phyloP scores from a whole-genome alignment of 306 rosid species.

The Chamaecrista fasciculata region DNA sequence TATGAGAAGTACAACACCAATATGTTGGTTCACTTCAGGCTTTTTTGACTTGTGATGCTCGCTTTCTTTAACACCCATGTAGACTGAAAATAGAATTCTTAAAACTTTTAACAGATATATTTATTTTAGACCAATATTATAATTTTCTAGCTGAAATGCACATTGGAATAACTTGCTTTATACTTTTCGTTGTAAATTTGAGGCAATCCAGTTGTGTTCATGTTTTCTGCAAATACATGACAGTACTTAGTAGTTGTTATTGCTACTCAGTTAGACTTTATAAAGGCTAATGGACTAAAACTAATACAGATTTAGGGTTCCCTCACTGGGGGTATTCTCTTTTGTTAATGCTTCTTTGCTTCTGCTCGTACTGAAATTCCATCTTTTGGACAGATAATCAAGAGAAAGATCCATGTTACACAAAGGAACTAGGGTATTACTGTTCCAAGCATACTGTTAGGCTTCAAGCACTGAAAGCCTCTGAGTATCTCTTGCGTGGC shows the following conservation, averaged over 20 bases:
- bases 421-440: constrained; percentile 42
- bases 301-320: neutral
- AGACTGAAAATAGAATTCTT: too few relatives aligned
- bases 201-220: neutral
- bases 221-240: constrained; percentile 11
- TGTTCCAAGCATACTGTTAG: constrained; percentile 21
- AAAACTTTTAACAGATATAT: too few relatives aligned
- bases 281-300: neutral
- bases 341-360: constrained; percentile 27
- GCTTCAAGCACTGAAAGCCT: constrained; percentile 24
- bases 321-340: neutral
- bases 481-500: constrained; percentile 27
- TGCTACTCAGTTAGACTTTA: neutral
- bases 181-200: constrained; percentile 17
- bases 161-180: constrained; percentile 18
- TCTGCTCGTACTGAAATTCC: constrained; percentile 30
- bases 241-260: neutral
- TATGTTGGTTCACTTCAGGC: constrained; percentile 11
- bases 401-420: constrained; percentile 44
- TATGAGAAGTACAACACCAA: neutral
- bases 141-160: neutral
- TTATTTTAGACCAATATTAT: neutral
- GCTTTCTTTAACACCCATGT: constrained; percentile 11
- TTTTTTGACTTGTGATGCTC: constrained; percentile 25
- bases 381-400: constrained; percentile 54